Base-by-base conservation (phyloP, 768 basidiomycete species). In the Lenzites betulinus region DNA sequence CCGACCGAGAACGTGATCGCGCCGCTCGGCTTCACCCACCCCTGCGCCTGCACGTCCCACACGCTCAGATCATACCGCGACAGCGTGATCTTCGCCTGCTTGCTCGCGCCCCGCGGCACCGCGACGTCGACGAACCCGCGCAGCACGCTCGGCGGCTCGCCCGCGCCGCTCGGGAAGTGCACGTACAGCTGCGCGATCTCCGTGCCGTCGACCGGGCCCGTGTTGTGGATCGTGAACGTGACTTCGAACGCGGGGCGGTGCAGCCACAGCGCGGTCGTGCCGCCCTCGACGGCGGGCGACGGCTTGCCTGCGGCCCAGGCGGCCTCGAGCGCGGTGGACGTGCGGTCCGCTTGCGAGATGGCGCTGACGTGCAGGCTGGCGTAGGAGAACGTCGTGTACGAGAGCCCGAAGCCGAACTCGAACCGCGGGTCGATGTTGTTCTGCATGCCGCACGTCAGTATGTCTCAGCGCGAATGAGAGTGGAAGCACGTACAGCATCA, bases 381-480 rank as follows among this genome's bases (percentile, higher is more conserved):
- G 71, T 93, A 95, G 33, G 81, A 73, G 72, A 95, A 98, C 2
- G 75, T 81, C 39, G 95, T 89, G 76, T 97, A 98, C 57, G 87
- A 90, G 68, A 95, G 71, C 0, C 95, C 95, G 70, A 87, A 95
- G 5, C 95, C 95, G 71, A 98, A 98, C 69, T 92, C 91, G 68
- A 85, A 93, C 38, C 90, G 89, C 3, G 92, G 92, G 0, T 79
- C 79, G 63, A 93, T 91, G 62, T 87, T 82, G 72, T 83, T 76
- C 83, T 88, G 54, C 30, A 35, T 1, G 26, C 5, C 11, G 1
- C 2, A 36, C 1, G 22, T 16, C 11, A 39, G 25, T 22, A 43
- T 28, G 38, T 11, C 28, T 22, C 20, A 20, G 18, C 22, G 13
- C 16, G 16, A 18, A 25, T 22, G 8, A 3, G 46, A 36, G 8